Conservation (phyloP, 2,329 filamentous ascomycete genomes). For the Orbilia javanica region DNA sequence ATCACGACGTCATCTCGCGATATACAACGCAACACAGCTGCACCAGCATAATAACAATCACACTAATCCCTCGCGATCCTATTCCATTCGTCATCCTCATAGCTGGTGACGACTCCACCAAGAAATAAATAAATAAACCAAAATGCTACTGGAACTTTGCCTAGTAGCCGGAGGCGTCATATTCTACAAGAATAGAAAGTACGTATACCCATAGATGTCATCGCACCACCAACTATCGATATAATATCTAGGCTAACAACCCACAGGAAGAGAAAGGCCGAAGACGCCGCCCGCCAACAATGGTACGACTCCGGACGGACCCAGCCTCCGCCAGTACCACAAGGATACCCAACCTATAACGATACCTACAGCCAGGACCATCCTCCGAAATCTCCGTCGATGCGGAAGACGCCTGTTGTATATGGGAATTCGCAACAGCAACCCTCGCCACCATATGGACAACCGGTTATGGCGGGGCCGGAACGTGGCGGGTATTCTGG, state of each 20-base stretch:
- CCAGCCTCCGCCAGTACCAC: slow-evolving; percentile 17
- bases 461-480: slow-evolving; percentile 13
- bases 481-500: background rate
- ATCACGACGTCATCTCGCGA: slow-evolving; percentile 19
- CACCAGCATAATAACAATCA: background rate
- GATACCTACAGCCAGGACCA: background rate
- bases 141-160: slow-evolving; percentile 36
- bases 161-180: slow-evolving; percentile 43
- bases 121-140: background rate
- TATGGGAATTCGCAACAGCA: slow-evolving; percentile 31
- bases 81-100: background rate
- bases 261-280: slow-evolving; percentile 41
- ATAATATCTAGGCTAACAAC: background rate
- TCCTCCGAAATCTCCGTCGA: slow-evolving; percentile 24
- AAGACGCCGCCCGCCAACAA: slow-evolving; percentile 39
- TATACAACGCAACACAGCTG: slow-evolving; percentile 44
- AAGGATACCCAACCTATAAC: slow-evolving; percentile 13
- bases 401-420: slow-evolving; percentile 16
- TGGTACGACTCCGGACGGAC: slow-evolving; percentile 45
- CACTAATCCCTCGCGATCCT: background rate
- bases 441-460: background rate
- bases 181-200: slow-evolving; percentile 54
- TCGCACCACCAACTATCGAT: background rate
- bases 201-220: background rate
- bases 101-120: background rate